Conservation (phyloP, 2,329 filamentous ascomycete genomes). For the Aciculosporium take region DNA sequence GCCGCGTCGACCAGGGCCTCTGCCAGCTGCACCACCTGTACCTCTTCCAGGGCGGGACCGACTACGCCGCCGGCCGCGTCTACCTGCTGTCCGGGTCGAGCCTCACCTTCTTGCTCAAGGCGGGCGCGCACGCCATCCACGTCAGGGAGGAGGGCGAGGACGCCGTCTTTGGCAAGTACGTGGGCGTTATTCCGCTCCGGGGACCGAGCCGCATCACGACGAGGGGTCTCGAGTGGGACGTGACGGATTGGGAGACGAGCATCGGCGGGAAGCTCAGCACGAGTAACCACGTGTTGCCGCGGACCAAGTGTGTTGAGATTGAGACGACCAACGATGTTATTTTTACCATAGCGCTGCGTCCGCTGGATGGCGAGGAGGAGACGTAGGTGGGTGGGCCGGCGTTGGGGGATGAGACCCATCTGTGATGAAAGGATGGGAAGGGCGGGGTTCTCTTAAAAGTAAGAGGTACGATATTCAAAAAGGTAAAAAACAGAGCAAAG, state of each 20-base stretch:
- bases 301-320: slow-evolving; percentile 46
- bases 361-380: slow-evolving; percentile 21
- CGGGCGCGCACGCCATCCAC: slow-evolving; percentile 52
- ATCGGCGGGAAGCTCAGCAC: slow-evolving; percentile 65
- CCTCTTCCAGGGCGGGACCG: slow-evolving; percentile 38
- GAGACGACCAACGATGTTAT: slow-evolving; percentile 50
- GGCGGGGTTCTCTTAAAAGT: too few relatives aligned
- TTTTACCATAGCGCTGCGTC: slow-evolving; percentile 56
- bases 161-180: slow-evolving; percentile 55
- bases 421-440: too few relatives aligned
- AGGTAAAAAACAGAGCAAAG: neutral
- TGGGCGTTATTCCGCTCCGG: slow-evolving; percentile 75
- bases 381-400: neutral
- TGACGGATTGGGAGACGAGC: slow-evolving; percentile 62
- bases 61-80: slow-evolving; percentile 41
- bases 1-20: slow-evolving; percentile 83
- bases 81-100: slow-evolving; percentile 73
- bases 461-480: slow-evolving; percentile 8
- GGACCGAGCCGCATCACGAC: slow-evolving; percentile 70
- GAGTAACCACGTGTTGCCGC: slow-evolving; percentile 58
- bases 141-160: slow-evolving; percentile 38
- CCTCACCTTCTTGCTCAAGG: slow-evolving; percentile 66
- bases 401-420: too few relatives aligned
- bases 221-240: slow-evolving; percentile 79
- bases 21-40: slow-evolving; percentile 80